Percentiles rank a stretch among this genome's conserved stretches.
These are phyloP conservation scores for Cichorium intybus DNA, from an alignment of 140 eudicot species.

Conservation along the genomic window DNA sequence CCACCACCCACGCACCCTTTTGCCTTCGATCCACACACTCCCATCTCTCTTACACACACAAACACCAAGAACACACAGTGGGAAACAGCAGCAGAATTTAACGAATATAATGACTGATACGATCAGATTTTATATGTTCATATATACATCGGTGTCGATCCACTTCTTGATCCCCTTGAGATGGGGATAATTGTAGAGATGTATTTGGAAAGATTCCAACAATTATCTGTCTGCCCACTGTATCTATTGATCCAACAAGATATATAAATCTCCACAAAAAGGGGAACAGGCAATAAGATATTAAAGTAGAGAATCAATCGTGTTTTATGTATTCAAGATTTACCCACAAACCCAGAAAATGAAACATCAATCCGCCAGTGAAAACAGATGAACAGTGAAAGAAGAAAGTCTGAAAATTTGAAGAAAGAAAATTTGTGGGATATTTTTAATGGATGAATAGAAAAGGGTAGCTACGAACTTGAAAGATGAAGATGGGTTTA, in stretches of 20 bases:
- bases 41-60: constrained; percentile 41
- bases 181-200: neutral
- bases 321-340: neutral
- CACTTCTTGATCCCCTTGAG: constrained; percentile 3
- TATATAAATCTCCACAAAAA: neutral
- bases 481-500: neutral
- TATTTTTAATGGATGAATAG: neutral
- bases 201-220: constrained; percentile 11
- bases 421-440: neutral
- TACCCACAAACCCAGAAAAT: neutral
- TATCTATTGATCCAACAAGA: neutral
- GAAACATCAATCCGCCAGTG: neutral
- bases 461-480: neutral
- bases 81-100: constrained; percentile 7
- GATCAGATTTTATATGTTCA: neutral
- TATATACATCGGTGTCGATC: neutral
- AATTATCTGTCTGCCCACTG: neutral
- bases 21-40: constrained; percentile 71
- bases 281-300: neutral
- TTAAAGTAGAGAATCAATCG: neutral
- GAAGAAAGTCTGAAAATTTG: neutral
- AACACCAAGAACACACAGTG: constrained; percentile 5
- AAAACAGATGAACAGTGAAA: neutral
- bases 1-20: constrained; percentile 57
- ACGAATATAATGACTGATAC: constrained; percentile 4